Evolutionary conservation across 495 filamentous ascomycete species (phyloP), one percentile per base, ranked within the genome.

Genomic region (Penicillium flavigenum): DNA sequence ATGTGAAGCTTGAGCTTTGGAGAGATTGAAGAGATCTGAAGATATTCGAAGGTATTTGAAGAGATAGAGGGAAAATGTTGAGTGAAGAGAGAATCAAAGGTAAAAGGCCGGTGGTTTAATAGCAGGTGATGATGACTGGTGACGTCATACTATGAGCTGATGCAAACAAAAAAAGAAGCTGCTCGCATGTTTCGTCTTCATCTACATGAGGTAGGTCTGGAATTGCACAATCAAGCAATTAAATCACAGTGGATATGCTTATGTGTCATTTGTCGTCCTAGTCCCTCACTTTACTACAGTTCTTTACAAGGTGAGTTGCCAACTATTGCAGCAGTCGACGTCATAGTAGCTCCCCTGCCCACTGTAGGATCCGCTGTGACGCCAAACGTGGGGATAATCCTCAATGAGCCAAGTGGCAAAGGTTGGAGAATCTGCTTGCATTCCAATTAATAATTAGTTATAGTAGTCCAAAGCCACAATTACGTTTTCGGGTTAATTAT

Each of bases 141-240:
- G 69, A 75, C 72, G 72, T 75, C 70, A 75, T 59, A 17, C 14
- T 16, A 53, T 42, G 51, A 46, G 39, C 47, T 20, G 27, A 32
- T 24, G 27, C 46, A 20, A 31, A 47, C 38, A 39, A 29, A 41
- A n/a, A n/a, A 29, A 38, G n/a, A 29, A 29, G 27, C 7, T 9
- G 27, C 38, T 52, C 50, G 38, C 42, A 9, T 53, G 49, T 49
- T 34, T 34, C 7, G 1, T 29, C 27, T 29, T 29, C 27, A 2
- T 29, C 27, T 8, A 29, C 27, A 29, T 8, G 7, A 7, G 7
- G 1, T 2, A 29, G 1, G 27, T 29, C 26, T 20, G 11, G 12
- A 34, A 20, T 24, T 36, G 14, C 6, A 31, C 29, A 31, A 31
- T 31, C 6, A 31, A 0, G 3, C 47, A 36, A 50, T 2, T 8